phyloP scores from a whole-genome alignment of 345 rosid genomes.

The Heritiera littoralis region DNA sequence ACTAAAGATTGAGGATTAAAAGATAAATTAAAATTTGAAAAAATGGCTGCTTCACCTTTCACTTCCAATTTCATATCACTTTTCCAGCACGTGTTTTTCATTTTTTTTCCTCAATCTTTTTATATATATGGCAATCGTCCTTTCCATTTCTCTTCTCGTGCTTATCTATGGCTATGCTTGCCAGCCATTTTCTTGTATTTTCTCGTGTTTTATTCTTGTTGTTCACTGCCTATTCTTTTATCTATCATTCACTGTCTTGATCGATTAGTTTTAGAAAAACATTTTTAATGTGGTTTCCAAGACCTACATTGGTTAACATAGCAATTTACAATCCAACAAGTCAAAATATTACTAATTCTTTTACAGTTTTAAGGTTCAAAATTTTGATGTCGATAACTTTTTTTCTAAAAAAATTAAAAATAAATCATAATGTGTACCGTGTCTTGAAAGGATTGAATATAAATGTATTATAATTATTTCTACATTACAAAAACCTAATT shows the following conservation, averaged over 20 bases:
- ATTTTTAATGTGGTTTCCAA: background rate
- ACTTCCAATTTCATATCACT: background rate
- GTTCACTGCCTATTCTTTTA: background rate
- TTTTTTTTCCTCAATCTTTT: no score
- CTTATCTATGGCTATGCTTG: background rate
- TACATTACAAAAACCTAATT: no score
- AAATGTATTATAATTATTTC: no score
- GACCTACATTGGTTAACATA: background rate
- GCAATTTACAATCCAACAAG: background rate
- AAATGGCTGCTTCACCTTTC: no score
- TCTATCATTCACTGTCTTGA: background rate
- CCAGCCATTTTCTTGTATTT: background rate
- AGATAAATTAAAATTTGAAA: no score
- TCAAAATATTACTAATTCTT: background rate
- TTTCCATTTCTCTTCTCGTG: background rate
- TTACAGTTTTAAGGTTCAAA: background rate
- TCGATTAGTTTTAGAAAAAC: background rate
- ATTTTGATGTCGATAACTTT: background rate
- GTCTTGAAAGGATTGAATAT: no score
- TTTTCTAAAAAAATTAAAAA: background rate
- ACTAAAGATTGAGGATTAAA: no score
- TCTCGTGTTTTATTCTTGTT: background rate
- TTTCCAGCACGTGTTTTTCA: background rate
- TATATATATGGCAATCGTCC: background rate
- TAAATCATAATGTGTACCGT: no score